These are phyloP conservation scores for Ceratocystis ficicola DNA, from an alignment of 2,329 filamentous ascomycete genomes.

Conservation along the genomic window DNA sequence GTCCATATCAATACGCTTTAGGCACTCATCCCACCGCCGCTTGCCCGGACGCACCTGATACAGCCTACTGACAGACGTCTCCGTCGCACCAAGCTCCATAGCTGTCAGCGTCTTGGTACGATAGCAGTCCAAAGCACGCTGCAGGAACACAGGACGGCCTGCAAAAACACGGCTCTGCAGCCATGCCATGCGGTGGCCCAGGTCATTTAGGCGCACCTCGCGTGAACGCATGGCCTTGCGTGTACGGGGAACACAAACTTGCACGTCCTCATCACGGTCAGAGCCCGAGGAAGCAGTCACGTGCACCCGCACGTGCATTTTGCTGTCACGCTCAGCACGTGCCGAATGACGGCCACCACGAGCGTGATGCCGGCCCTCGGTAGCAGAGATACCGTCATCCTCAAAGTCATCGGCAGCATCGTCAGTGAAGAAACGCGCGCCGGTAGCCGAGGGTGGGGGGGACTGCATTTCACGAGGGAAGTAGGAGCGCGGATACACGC, in stretches of 20 bases:
- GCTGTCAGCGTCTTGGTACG: conserved; percentile 79
- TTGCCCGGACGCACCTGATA: conserved; percentile 85
- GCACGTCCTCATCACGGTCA: conserved; percentile 40
- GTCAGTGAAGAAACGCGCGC: conserved; percentile 61
- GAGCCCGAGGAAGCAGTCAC: conserved; percentile 43
- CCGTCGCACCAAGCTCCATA: conserved; percentile 66
- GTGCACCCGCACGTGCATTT: conserved; percentile 47
- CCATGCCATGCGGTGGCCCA: conserved; percentile 95
- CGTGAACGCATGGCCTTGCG: conserved; percentile 57
- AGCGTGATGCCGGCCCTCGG: conserved; percentile 31
- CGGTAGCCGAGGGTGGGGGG: conserved; percentile 62
- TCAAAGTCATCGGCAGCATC: conserved; percentile 45
- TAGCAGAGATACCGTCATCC: conserved; percentile 42
- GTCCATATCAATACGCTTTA: conserved; percentile 30
- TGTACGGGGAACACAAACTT: conserved; percentile 64
- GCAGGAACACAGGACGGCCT: conserved; percentile 72
- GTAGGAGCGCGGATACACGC: conserved; percentile 82
- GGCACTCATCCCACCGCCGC: conserved; percentile 55
- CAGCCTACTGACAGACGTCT: conserved; percentile 63
- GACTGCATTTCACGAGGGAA: conserved; percentile 89
- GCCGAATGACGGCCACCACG: conserved; percentile 28
- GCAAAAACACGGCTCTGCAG: conserved; percentile 87
- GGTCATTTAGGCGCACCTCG: conserved; percentile 83
- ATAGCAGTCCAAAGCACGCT: conserved; percentile 89
- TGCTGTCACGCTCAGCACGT: conserved; percentile 30